phyloP scores from a whole-genome alignment of 2,329 filamentous ascomycete species.

The Diaporthe sp. region DNA sequence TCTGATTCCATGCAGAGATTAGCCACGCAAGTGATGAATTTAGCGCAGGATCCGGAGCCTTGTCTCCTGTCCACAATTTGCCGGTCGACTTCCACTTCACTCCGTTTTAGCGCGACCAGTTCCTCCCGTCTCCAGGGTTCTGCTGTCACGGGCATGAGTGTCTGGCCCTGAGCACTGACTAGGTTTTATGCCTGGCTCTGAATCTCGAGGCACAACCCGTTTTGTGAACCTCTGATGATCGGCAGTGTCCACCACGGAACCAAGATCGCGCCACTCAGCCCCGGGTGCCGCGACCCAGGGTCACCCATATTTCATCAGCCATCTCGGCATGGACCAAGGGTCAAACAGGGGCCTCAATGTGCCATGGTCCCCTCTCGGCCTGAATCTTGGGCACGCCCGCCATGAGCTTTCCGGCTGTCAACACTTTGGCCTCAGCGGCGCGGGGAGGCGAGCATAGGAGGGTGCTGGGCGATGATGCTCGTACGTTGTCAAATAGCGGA shows the following conservation, averaged over 20 bases:
- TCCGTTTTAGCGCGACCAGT: background rate
- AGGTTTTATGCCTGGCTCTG: background rate
- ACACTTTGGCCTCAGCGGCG: background rate
- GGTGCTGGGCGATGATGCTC: background rate
- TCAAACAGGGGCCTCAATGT: background rate
- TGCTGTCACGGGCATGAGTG: conserved; percentile 1
- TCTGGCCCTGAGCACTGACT: conserved; percentile 12
- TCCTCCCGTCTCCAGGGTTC: conserved; percentile 21
- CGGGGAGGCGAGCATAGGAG: background rate
- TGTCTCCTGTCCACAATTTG: conserved; percentile 28
- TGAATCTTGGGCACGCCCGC: background rate
- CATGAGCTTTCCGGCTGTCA: background rate
- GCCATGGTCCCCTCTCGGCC: background rate
- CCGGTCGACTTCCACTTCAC: conserved; percentile 11
- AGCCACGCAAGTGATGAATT: conserved; percentile 22
- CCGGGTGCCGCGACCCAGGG: conserved; percentile 6
- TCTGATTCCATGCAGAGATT: conserved; percentile 6
- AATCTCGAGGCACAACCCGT: conserved; percentile 11
- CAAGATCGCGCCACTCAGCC: conserved; percentile 26
- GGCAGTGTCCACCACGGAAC: conserved; percentile 31
- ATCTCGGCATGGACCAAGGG: background rate
- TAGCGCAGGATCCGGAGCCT: conserved; percentile 29
- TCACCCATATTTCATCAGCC: conserved; percentile 11
- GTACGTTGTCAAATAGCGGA: background rate
- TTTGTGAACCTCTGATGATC: conserved; percentile 5